Conservation (phyloP, 768 basidiomycete genomes). For the Wakefieldia striispora region DNA sequence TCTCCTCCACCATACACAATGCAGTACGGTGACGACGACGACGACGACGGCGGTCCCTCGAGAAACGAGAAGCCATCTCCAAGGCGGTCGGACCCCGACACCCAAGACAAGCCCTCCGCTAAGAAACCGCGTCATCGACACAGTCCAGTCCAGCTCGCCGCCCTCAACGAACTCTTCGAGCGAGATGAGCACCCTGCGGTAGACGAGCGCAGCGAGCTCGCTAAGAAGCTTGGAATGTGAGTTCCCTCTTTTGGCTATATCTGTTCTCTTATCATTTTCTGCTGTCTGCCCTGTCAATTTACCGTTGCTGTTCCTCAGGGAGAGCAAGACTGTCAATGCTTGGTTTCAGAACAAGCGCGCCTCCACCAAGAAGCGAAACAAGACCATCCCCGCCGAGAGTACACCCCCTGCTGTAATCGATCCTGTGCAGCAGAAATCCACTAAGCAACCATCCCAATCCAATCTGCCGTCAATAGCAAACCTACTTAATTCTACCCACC, state of each 20-base stretch:
- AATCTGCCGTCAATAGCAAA: conserved; percentile 38
- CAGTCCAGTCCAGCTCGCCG: conserved; percentile 65
- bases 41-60: conserved; percentile 19
- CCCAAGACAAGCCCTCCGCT: conserved; percentile 20
- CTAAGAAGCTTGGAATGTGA: conserved; percentile 74
- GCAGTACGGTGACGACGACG: conserved; percentile 16
- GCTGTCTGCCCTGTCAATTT: conserved; percentile 1
- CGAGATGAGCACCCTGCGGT: conserved; percentile 72
- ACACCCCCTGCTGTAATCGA: conserved; percentile 31
- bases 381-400: conserved; percentile 36
- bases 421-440: conserved; percentile 15
- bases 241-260: conserved; percentile 36
- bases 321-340: conserved; percentile 81
- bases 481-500: conserved; percentile 37
- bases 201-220: conserved; percentile 64
- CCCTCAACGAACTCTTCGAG: conserved; percentile 77
- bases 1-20: conserved; percentile 10
- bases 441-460: conserved; percentile 28
- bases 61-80: conserved; percentile 26
- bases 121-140: conserved; percentile 84
- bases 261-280: conserved; percentile 21
- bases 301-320: conserved; percentile 44
- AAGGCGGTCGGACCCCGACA: conserved; percentile 20
- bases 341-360: conserved; percentile 89
- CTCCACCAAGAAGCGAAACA: conserved; percentile 70